Percentiles rank a stretch among this genome's conserved stretches.
These are phyloP conservation scores for Podaxis sp. DNA, from an alignment of 768 basidiomycete species.

Conservation along the genomic window DNA sequence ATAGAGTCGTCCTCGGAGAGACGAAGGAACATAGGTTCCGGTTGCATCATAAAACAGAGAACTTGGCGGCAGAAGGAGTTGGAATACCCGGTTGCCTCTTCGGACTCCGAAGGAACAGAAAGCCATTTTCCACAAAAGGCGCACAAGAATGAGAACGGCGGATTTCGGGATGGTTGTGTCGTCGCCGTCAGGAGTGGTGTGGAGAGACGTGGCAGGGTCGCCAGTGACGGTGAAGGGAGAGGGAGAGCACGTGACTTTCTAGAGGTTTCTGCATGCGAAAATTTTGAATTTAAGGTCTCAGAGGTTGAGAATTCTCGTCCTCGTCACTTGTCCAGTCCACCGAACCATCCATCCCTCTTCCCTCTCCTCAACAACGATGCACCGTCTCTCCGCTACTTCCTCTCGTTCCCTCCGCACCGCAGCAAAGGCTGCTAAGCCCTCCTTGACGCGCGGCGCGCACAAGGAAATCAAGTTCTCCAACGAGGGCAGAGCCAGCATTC, in stretches of 20 bases:
- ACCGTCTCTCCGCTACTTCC: slow-evolving; percentile 68
- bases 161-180: not conserved
- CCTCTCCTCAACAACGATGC: slow-evolving; percentile 46
- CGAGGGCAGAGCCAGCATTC: slow-evolving; percentile 89
- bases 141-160: not conserved
- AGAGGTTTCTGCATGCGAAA: slow-evolving; percentile 12
- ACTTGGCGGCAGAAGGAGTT: no score
- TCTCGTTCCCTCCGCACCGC: slow-evolving; percentile 68
- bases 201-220: slow-evolving; percentile 18
- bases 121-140: not conserved
- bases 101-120: not conserved
- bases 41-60: no score
- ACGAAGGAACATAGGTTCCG: no score
- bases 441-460: slow-evolving; percentile 71
- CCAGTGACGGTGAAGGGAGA: slow-evolving; percentile 1
- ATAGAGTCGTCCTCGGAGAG: not conserved
- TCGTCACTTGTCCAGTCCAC: slow-evolving; percentile 1
- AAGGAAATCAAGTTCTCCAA: slow-evolving; percentile 98
- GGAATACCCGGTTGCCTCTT: no score
- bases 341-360: not conserved
- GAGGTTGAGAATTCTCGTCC: not conserved
- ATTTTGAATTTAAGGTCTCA: slow-evolving; percentile 6
- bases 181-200: not conserved
- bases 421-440: slow-evolving; percentile 52
- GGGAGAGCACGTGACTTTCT: slow-evolving; percentile 20